A percentile compares a stretch with the other conserved stretches of the same genome.
These are phyloP conservation scores for Pseudogymnoascus sp. DNA, from an alignment of 2,329 filamentous ascomycete genomes.

Conservation along the genomic window DNA sequence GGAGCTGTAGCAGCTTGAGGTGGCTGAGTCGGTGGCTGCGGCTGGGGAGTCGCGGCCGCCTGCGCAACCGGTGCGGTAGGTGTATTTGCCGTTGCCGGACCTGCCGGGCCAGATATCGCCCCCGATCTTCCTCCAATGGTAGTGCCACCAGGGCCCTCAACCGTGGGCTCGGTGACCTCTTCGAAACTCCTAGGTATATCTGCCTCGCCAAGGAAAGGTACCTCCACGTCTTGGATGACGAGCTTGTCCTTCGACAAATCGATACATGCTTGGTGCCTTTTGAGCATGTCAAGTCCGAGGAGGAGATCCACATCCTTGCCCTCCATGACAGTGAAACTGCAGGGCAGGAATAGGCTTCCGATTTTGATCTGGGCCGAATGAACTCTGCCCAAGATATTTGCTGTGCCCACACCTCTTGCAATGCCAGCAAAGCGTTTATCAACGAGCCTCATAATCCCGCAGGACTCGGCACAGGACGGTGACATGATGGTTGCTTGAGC, in stretches of 20 bases:
- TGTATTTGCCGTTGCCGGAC: slow-evolving; percentile 18
- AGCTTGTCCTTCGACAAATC: slow-evolving; percentile 79
- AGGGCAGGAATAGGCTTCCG: slow-evolving; percentile 75
- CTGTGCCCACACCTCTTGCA: slow-evolving; percentile 87
- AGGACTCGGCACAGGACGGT: slow-evolving; percentile 78
- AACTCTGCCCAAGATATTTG: slow-evolving; percentile 87
- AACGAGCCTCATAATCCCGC: slow-evolving; percentile 92
- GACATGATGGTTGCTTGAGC: slow-evolving; percentile 99
- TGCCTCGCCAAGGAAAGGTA: slow-evolving; percentile 82
- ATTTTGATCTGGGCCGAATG: slow-evolving; percentile 95
- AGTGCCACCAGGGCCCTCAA: slow-evolving; percentile 80
- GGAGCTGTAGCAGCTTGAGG: slow-evolving; percentile 17
- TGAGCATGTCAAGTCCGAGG: slow-evolving; percentile 92
- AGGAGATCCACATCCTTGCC: slow-evolving; percentile 92
- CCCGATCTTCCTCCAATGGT: slow-evolving; percentile 79
- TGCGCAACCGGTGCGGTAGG: slow-evolving; percentile 19
- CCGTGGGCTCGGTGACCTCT: slow-evolving; percentile 70
- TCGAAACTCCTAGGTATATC: slow-evolving; percentile 85
- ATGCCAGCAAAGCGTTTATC: slow-evolving; percentile 88
- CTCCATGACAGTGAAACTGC: slow-evolving; percentile 99
- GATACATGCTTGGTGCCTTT: slow-evolving; percentile 87
- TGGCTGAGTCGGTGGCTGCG: slow-evolving; percentile 21
- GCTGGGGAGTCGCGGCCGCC: slow-evolving; percentile 14
- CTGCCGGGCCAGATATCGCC: slow-evolving; percentile 46
- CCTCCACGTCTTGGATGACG: slow-evolving; percentile 78